Percentiles rank a stretch among this genome's conserved stretches.
Conservation (phyloP, 2,329 filamentous ascomycete species). For the Tolypocladium ophioglossoides region DNA sequence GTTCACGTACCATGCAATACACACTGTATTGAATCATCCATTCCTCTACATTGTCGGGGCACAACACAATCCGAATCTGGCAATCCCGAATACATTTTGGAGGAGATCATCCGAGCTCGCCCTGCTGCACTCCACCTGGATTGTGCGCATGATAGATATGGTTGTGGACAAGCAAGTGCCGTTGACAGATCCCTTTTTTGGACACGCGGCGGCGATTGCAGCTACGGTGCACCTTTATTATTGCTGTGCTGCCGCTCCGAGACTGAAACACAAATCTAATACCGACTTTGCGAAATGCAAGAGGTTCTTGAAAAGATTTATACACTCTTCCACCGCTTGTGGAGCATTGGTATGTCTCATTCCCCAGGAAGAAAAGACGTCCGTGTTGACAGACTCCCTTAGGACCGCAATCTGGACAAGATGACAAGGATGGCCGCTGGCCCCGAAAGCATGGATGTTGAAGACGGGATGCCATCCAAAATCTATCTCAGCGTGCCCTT, state of each 20-base stretch:
- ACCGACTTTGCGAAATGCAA: slow-evolving; percentile 40
- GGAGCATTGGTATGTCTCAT: slow-evolving; percentile 27
- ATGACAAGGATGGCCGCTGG: slow-evolving; percentile 39
- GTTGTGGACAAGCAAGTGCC: slow-evolving; percentile 37
- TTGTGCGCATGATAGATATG: slow-evolving; percentile 44
- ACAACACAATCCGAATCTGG: slow-evolving; percentile 38
- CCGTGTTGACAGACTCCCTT: background rate
- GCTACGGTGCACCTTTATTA: slow-evolving; percentile 44
- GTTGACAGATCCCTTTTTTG: slow-evolving; percentile 40
- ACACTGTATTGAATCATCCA: slow-evolving; percentile 40
- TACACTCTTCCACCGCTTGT: slow-evolving; percentile 35
- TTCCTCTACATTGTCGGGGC: slow-evolving; percentile 42
- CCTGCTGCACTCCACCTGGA: slow-evolving; percentile 41
- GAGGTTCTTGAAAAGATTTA: slow-evolving; percentile 36
- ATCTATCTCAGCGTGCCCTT: slow-evolving; percentile 41
- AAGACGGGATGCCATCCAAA: slow-evolving; percentile 41
- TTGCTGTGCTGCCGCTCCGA: slow-evolving; percentile 36
- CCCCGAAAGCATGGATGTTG: slow-evolving; percentile 33
- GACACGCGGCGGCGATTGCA: slow-evolving; percentile 38
- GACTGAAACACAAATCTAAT: slow-evolving; percentile 39
- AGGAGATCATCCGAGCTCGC: slow-evolving; percentile 39
- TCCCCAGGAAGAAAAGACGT: background rate
- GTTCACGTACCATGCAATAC: slow-evolving; percentile 41
- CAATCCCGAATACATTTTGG: slow-evolving; percentile 45
- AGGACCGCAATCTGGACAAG: slow-evolving; percentile 36